phyloP scores from a whole-genome alignment of 1,139 yeast genomes.

The Nadsonia commutata region DNA sequence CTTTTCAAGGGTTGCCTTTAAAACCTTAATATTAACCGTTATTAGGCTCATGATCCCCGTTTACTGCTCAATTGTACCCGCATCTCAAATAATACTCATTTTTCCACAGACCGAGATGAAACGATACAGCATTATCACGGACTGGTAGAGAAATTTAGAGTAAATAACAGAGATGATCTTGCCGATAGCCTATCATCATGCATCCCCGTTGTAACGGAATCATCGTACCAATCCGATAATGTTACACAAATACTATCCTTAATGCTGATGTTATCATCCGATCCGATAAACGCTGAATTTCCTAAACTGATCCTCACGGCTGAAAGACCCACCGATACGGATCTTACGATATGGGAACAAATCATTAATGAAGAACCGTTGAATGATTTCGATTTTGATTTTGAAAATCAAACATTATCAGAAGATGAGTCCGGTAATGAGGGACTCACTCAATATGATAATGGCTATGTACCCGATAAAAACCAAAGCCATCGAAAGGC shows the following conservation, averaged over 20 bases:
- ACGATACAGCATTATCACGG: conserved; percentile 11
- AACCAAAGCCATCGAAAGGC: background rate
- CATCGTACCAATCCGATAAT: conserved; percentile 5
- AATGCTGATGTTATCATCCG: conserved; percentile 10
- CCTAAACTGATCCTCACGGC: background rate
- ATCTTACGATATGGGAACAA: conserved; percentile 12
- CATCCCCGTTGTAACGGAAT: conserved; percentile 7
- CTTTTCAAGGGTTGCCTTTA: too few species aligned
- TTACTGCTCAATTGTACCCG: background rate
- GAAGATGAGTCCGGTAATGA: background rate
- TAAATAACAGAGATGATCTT: conserved; percentile 15
- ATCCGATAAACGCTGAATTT: conserved; percentile 1
- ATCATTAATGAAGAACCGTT: conserved; percentile 16
- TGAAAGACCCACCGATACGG: background rate
- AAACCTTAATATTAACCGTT: too few species aligned
- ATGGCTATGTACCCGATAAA: background rate
- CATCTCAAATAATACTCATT: conserved; percentile 4
- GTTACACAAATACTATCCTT: conserved; percentile 10
- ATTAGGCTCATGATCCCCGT: conserved; percentile 1
- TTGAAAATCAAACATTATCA: background rate
- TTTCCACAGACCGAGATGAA: conserved; percentile 9
- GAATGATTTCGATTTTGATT: conserved; percentile 12
- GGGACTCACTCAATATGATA: background rate
- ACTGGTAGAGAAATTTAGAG: conserved; percentile 13
- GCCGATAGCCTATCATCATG: conserved; percentile 12